Conservation (phyloP, 164 flowering plant genomes). For the Vitis cinerea region DNA sequence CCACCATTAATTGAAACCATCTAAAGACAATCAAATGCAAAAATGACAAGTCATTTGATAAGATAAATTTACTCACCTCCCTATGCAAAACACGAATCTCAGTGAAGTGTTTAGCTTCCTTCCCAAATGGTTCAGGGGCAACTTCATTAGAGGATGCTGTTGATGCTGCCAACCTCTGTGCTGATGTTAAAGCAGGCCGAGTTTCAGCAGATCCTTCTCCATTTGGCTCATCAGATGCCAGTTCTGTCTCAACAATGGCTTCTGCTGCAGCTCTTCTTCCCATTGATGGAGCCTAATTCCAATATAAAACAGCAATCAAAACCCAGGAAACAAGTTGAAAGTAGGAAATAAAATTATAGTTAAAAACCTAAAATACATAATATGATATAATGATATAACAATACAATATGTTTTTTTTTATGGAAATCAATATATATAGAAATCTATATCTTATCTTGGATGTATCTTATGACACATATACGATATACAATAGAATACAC, state of each 20-base stretch:
- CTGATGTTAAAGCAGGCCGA: slow-evolving; percentile 72
- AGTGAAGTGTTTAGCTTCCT: slow-evolving; percentile 92
- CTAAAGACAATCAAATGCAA: slow-evolving; percentile 2
- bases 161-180: slow-evolving; percentile 80
- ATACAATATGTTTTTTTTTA: too few species aligned
- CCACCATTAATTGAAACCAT: slow-evolving; percentile 17
- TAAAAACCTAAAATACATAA: too few species aligned
- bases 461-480: too few species aligned
- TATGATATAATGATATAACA: too few species aligned
- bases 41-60: background rate
- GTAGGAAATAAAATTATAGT: background rate
- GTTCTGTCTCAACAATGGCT: slow-evolving; percentile 39
- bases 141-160: slow-evolving; percentile 52
- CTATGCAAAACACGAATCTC: slow-evolving; percentile 80
- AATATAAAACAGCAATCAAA: background rate
- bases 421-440: too few species aligned
- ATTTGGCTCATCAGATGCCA: slow-evolving; percentile 48
- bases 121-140: slow-evolving; percentile 71
- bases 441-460: too few species aligned
- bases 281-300: slow-evolving; percentile 69
- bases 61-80: slow-evolving; percentile 56
- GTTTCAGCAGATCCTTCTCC: slow-evolving; percentile 64
- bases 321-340: background rate
- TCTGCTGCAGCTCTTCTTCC: slow-evolving; percentile 66
- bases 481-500: too few species aligned